Conservation (phyloP, 2,329 filamentous ascomycete genomes). For the Apiospora arundinis region DNA sequence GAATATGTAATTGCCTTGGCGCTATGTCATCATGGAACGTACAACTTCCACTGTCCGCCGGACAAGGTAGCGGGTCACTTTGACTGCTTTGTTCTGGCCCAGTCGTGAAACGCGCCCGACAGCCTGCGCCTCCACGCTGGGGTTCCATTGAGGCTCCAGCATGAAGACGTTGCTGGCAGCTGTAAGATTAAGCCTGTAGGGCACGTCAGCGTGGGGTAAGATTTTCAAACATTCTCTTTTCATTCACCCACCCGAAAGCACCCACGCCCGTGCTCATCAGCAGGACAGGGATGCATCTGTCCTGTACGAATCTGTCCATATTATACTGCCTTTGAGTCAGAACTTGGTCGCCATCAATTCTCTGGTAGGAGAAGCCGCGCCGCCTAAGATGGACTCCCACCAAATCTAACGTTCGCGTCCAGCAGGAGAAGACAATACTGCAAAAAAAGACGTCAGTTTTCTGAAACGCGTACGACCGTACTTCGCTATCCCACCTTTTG, state of each 20-base stretch:
- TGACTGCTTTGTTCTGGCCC: conserved; percentile 9
- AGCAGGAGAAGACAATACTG: neutral
- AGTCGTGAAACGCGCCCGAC: conserved; percentile 16
- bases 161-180: neutral
- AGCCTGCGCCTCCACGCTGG: conserved; percentile 15
- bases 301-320: neutral
- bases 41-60: no score
- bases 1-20: no score
- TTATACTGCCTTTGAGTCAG: neutral
- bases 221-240: no score
- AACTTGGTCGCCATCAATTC: neutral
- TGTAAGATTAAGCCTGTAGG: conserved; percentile 18
- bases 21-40: no score
- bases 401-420: neutral
- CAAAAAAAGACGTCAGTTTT: no score
- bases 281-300: neutral
- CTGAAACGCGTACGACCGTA: no score
- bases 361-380: no score
- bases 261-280: neutral
- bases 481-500: no score
- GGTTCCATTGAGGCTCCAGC: conserved; percentile 25
- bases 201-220: no score
- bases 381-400: neutral
- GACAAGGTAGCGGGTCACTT: no score
- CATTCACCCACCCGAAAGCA: neutral